phyloP scores from a whole-genome alignment of 345 rosid species.

The Acer campestre region DNA sequence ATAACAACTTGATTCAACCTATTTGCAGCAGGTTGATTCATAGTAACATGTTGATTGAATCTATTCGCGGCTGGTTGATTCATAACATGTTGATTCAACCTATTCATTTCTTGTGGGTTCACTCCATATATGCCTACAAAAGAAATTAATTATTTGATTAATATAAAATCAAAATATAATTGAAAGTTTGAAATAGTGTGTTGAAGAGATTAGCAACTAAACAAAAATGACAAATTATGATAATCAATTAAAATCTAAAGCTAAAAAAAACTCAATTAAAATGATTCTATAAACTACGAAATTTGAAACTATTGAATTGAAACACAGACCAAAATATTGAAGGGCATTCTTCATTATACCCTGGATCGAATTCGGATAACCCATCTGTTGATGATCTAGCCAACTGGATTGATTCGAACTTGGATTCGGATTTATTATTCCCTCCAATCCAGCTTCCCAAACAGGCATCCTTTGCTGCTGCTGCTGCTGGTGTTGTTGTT shows the following conservation, averaged over 20 bases:
- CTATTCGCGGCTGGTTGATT: not conserved
- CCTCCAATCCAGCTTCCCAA: slow-evolving; percentile 20
- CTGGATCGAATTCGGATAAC: slow-evolving; percentile 3
- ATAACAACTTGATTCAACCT: too few relatives aligned
- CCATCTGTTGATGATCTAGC: not conserved
- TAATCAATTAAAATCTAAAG: too few relatives aligned
- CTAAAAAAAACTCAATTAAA: too few relatives aligned
- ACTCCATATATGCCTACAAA: slow-evolving; percentile 18
- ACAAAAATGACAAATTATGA: too few relatives aligned
- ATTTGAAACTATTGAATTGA: not conserved
- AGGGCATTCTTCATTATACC: not conserved
- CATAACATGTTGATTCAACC: not conserved
- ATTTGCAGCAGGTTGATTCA: too few relatives aligned
- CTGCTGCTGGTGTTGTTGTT: not conserved
- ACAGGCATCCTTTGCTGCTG: not conserved
- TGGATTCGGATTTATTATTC: slow-evolving; percentile 9
- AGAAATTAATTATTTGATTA: not conserved
- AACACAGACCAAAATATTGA: not conserved
- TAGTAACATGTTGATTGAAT: too few relatives aligned
- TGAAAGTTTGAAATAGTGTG: not conserved
- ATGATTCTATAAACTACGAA: too few relatives aligned
- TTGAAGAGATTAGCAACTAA: too few relatives aligned
- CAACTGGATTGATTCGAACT: not conserved
- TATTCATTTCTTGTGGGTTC: slow-evolving; percentile 14
- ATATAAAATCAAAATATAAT: not conserved